Conservation (phyloP, 108 stramenopile species). For the Craspedostauros australis region DNA sequence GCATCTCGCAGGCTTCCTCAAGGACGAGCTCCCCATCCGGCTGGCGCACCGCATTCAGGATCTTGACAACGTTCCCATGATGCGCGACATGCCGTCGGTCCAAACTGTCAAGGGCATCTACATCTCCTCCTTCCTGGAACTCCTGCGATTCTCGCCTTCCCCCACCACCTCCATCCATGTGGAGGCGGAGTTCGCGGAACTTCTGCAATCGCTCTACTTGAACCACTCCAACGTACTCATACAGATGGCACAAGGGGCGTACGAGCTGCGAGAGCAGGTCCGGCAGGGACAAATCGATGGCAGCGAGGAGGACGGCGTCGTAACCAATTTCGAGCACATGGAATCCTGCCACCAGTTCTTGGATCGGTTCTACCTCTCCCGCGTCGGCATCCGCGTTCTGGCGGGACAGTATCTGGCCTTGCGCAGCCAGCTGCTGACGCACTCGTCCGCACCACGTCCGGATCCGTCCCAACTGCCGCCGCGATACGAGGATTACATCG, state of each 20-base stretch:
- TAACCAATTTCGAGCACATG: constrained; percentile 22
- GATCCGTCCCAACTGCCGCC: not conserved
- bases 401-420: constrained; percentile 77
- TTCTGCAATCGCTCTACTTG: constrained; percentile 54
- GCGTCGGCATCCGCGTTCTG: constrained; percentile 87
- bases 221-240: constrained; percentile 68
- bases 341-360: constrained; percentile 65
- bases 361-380: constrained; percentile 82
- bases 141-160: constrained; percentile 24
- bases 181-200: constrained; percentile 53
- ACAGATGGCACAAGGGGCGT: constrained; percentile 82
- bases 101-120: constrained; percentile 60
- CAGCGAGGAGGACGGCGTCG: constrained; percentile 16
- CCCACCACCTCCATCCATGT: constrained; percentile 25
- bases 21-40: constrained; percentile 77
- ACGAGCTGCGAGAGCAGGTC: constrained; percentile 17
- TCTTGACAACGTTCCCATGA: constrained; percentile 48
- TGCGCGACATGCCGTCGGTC: constrained; percentile 39
- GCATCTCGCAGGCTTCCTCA: constrained; percentile 59
- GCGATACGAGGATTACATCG: constrained; percentile 40
- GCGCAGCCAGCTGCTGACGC: constrained; percentile 29
- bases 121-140: constrained; percentile 49
- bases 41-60: constrained; percentile 78
- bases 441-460: not conserved
- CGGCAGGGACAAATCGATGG: not conserved